phyloP scores from a whole-genome alignment of 202 grass and related monocot species.

The Musa balbisiana region DNA sequence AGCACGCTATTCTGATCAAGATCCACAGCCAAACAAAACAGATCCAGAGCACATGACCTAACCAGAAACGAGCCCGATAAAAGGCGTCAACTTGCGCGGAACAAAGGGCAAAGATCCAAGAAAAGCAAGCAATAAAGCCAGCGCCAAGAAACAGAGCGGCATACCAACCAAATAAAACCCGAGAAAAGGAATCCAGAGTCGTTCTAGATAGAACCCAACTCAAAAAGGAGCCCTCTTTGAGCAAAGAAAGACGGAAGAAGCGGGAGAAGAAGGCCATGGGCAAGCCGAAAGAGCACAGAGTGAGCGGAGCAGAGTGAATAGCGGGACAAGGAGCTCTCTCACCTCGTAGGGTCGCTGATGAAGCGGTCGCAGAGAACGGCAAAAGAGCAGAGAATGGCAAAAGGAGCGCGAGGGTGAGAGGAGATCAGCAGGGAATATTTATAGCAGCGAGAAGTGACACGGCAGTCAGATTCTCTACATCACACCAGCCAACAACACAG shows the following conservation, averaged over 20 bases:
- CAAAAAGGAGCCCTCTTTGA: neutral
- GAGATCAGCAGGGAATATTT: neutral
- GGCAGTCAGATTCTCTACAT: too few species aligned
- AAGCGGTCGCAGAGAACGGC: neutral
- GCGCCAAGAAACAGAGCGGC: neutral
- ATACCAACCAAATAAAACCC: neutral
- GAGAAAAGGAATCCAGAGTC: neutral
- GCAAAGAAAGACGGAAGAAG: neutral
- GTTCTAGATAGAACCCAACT: neutral
- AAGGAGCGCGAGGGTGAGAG: neutral
- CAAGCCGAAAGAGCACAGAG: neutral
- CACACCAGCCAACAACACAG: too few species aligned
- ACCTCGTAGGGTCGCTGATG: neutral
- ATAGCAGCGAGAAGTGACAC: too few species aligned
- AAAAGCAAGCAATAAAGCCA: neutral
- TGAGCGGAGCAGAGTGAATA: neutral
- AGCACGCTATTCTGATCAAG: neutral
- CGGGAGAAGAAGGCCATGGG: too few species aligned
- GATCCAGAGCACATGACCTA: neutral
- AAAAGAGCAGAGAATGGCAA: neutral
- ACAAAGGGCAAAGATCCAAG: neutral
- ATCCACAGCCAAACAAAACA: neutral
- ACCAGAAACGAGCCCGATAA: neutral
- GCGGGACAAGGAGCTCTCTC: neutral
- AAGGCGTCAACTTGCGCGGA: neutral